Evolutionary conservation across 345 rosid genomes (phyloP), one percentile per base, ranked within the genome.

Genomic region (Eucalyptus sideroxylon): DNA sequence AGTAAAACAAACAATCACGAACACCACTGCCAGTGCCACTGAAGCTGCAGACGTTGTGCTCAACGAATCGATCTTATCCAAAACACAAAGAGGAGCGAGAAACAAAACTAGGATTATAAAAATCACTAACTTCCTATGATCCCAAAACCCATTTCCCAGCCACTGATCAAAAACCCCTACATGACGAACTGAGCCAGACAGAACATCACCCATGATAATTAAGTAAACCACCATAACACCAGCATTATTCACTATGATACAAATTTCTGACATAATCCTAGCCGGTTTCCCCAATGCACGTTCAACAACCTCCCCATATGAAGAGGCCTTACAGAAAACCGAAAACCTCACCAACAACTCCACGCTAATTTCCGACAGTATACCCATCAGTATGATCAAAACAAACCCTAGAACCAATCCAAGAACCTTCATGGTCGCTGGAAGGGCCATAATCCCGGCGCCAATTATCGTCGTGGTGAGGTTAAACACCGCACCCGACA

Each of bases 371-470:
- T 98, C 98, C 19, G 99, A 97, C 77, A 98, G 50, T 87, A 97
- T 80, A 2, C 96, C 99, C 93, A 98, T 96, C n/a, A 98, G 30
- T 53, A 98, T 21, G 24, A 98, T 97, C 92, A 98, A 87, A 50
- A 96, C 23, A 87, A 95, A 53, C 87, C 99, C 99, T 50, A 95
- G 89, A 87, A 93, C 87, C 93, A 98, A 77, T 47, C 99, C 99
- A 42, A 98, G 96, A 89, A 98, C 97, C 92, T 98, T 97, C 98
- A 98, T 95, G 19, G 98, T 94, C 37, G 99, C 99, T 8, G 99
- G 99, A 91, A 98, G 93, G 90, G 99, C 99, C 99, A 98, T 98
- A 88, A 98, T 97, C 87, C 99, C 99, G 30, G 99, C 99, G 26
- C 99, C 99, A 89, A 98, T 95, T 89, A 98, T 92, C 0, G 99